A percentile compares a stretch with the other conserved stretches of the same genome.
Conservation (phyloP, 116 monocot genomes). For the Trichopus zeylanicus region DNA sequence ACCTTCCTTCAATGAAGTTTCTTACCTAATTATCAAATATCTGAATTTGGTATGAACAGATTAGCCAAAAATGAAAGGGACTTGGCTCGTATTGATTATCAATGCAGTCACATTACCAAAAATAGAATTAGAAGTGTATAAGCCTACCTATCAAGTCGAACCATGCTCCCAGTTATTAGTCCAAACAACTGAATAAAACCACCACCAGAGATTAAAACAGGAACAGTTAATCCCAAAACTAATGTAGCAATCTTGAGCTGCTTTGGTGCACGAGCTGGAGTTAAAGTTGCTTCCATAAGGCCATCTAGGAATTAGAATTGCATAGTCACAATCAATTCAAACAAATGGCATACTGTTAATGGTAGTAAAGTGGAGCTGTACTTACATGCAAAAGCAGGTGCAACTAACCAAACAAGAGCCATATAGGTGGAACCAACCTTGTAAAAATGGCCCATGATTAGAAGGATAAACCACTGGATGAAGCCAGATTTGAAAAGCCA, state of each 20-base stretch:
- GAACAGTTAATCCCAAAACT: slow-evolving; percentile 46
- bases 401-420: slow-evolving; percentile 84
- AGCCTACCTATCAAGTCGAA: slow-evolving; percentile 75
- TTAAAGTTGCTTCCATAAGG: slow-evolving; percentile 90
- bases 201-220: slow-evolving; percentile 60
- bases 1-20: neutral
- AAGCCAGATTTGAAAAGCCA: slow-evolving; percentile 96
- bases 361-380: slow-evolving; percentile 2
- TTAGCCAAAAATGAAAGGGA: no score
- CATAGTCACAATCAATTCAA: neutral
- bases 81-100: no score
- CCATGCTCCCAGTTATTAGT: slow-evolving; percentile 37
- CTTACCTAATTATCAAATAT: no score
- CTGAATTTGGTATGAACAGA: no score
- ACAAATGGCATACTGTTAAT: neutral
- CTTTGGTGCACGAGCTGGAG: slow-evolving; percentile 61
- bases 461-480: slow-evolving; percentile 75
- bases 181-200: slow-evolving; percentile 43
- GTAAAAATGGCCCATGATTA: slow-evolving; percentile 52
- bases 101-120: no score
- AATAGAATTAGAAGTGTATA: neutral
- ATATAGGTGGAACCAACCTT: slow-evolving; percentile 75
- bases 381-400: slow-evolving; percentile 96
- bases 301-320: slow-evolving; percentile 50
- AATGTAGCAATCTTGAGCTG: slow-evolving; percentile 67